Conservation (phyloP, 768 basidiomycete species). For the Clavulina sp. region DNA sequence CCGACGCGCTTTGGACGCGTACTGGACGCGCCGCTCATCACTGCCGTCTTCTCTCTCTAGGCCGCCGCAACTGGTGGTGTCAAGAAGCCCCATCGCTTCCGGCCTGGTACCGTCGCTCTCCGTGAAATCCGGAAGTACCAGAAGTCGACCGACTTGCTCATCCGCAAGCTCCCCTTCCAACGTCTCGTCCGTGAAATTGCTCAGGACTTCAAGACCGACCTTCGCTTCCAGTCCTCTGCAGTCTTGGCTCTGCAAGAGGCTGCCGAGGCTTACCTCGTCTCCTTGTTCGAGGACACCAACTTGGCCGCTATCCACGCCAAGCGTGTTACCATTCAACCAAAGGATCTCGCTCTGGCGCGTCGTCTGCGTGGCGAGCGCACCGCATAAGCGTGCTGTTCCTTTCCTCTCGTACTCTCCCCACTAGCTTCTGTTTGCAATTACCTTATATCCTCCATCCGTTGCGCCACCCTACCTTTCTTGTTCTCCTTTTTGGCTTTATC, state of each 20-base stretch:
- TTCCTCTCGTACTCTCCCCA: no score
- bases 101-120: conserved; percentile 82
- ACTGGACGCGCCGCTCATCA: background rate
- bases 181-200: conserved; percentile 91
- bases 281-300: conserved; percentile 76
- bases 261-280: conserved; percentile 77
- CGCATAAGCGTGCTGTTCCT: background rate
- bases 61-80: conserved; percentile 79
- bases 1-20: conserved; percentile 13
- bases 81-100: conserved; percentile 97
- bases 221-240: conserved; percentile 91
- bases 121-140: conserved; percentile 98
- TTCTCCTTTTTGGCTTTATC: no score
- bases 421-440: no score
- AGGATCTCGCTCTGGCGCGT: conserved; percentile 70
- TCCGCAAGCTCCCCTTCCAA: conserved; percentile 99
- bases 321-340: conserved; percentile 64
- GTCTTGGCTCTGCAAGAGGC: conserved; percentile 90
- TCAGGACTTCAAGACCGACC: conserved; percentile 88
- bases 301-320: conserved; percentile 84
- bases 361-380: conserved; percentile 48
- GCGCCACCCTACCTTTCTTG: no score
- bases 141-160: conserved; percentile 96
- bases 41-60: conserved; percentile 16
- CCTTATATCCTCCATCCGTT: no score